A percentile compares a stretch with the other conserved stretches of the same genome.
These are phyloP conservation scores for Hygrocybe coccinea DNA, from an alignment of 768 basidiomycete species.

Conservation along the genomic window DNA sequence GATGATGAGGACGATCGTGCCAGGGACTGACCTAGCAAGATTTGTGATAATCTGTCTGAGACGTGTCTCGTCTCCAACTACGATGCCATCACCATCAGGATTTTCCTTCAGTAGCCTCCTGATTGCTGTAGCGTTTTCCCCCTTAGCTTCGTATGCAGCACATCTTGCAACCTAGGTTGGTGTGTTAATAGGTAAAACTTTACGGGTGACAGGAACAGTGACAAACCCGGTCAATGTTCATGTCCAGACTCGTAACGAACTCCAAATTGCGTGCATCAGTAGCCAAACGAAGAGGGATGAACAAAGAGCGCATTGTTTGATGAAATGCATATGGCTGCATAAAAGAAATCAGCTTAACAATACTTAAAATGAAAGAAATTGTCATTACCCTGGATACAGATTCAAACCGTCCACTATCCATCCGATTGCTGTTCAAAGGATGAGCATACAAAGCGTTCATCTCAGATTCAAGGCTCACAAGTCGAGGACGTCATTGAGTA, in stretches of 20 bases:
- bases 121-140: slow-evolving; percentile 42
- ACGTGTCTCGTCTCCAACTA: slow-evolving; percentile 80
- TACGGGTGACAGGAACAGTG: neutral
- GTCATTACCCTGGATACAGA: slow-evolving; percentile 47
- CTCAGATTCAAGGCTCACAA: slow-evolving; percentile 45
- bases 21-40: slow-evolving; percentile 56
- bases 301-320: slow-evolving; percentile 68
- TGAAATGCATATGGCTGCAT: slow-evolving; percentile 68
- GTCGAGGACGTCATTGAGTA: slow-evolving; percentile 75
- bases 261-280: slow-evolving; percentile 63
- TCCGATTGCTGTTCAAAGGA: slow-evolving; percentile 54
- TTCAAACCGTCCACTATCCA: slow-evolving; percentile 85
- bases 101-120: slow-evolving; percentile 38
- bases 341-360: neutral
- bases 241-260: slow-evolving; percentile 66
- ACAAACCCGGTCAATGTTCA: slow-evolving; percentile 56
- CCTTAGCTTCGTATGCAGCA: slow-evolving; percentile 57
- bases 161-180: slow-evolving; percentile 48
- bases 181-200: neutral
- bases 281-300: slow-evolving; percentile 62
- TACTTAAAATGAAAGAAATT: slow-evolving; percentile 2
- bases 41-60: slow-evolving; percentile 80
- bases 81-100: slow-evolving; percentile 55
- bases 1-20: no score
- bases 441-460: slow-evolving; percentile 1